These are phyloP conservation scores for Suhomyces kunorum DNA, from an alignment of 1,139 yeast species.

Conservation along the genomic window DNA sequence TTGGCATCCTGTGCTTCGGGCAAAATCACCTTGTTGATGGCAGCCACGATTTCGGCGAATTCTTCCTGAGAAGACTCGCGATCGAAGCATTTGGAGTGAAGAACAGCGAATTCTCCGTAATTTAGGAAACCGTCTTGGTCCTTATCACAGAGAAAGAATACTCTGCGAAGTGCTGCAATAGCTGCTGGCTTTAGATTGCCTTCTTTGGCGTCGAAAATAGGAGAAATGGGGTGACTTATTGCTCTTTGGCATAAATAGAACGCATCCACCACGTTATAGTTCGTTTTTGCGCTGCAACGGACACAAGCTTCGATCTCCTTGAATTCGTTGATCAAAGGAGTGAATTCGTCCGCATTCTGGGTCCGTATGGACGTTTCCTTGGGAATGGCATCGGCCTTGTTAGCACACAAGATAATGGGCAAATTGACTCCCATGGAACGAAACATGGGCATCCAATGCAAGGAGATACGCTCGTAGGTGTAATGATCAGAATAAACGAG, in stretches of 20 bases:
- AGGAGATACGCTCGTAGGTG: slow-evolving; percentile 85
- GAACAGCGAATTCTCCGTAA: slow-evolving; percentile 63
- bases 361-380: slow-evolving; percentile 26
- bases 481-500: slow-evolving; percentile 90
- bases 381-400: slow-evolving; percentile 60
- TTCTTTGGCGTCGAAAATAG: slow-evolving; percentile 88
- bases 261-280: slow-evolving; percentile 81
- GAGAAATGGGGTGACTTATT: slow-evolving; percentile 90
- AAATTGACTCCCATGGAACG: slow-evolving; percentile 89
- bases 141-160: slow-evolving; percentile 80
- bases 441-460: slow-evolving; percentile 93
- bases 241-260: slow-evolving; percentile 92
- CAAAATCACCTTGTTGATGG: slow-evolving; percentile 29
- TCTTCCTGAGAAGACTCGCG: slow-evolving; percentile 36
- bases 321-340: slow-evolving; percentile 83
- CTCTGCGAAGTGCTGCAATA: slow-evolving; percentile 70
- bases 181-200: slow-evolving; percentile 80
- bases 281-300: slow-evolving; percentile 78
- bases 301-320: slow-evolving; percentile 93
- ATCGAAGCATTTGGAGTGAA: slow-evolving; percentile 78
- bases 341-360: slow-evolving; percentile 69
- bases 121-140: slow-evolving; percentile 86
- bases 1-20: slow-evolving; percentile 24
- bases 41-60: slow-evolving; percentile 30
- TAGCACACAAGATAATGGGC: slow-evolving; percentile 90